phyloP scores from a whole-genome alignment of 768 basidiomycete genomes.

The Leccinum uliginosum region DNA sequence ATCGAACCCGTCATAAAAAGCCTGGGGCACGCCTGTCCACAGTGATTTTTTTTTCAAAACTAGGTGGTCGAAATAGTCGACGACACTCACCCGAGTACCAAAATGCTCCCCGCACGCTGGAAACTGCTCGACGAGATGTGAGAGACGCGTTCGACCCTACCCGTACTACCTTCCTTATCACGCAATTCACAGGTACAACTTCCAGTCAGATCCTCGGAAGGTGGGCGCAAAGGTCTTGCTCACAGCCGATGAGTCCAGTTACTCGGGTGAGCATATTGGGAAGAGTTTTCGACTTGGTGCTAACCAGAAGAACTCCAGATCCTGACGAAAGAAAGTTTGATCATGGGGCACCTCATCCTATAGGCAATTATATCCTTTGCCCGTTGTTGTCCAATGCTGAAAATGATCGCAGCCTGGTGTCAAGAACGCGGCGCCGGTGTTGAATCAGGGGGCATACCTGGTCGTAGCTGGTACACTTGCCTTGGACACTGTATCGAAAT shows the following conservation, averaged over 20 bases:
- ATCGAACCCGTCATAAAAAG: neutral
- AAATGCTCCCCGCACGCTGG: conserved; percentile 49
- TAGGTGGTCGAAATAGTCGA: conserved; percentile 61
- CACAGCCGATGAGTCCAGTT: conserved; percentile 61
- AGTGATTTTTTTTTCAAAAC: neutral
- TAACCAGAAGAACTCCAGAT: conserved; percentile 13
- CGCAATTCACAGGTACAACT: conserved; percentile 58
- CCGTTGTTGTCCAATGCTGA: conserved; percentile 1
- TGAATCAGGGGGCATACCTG: conserved; percentile 44
- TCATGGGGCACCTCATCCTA: conserved; percentile 75
- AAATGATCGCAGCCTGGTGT: conserved; percentile 64
- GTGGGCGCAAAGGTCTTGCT: conserved; percentile 62
- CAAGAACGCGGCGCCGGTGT: conserved; percentile 72
- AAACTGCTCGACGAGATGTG: conserved; percentile 58
- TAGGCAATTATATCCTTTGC: conserved; percentile 41
- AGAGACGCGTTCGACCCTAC: conserved; percentile 10
- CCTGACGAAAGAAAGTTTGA: conserved; percentile 41
- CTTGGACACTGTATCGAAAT: conserved; percentile 78
- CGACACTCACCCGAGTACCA: conserved; percentile 57
- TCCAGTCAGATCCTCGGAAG: conserved; percentile 63
- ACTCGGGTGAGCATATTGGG: conserved; percentile 43
- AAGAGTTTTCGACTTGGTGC: neutral
- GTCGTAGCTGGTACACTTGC: conserved; percentile 81
- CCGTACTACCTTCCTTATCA: conserved; percentile 7
- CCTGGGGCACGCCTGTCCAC: neutral